phyloP scores from a whole-genome alignment of 2,329 filamentous ascomycete genomes.

The Stemphylium lycopersici region DNA sequence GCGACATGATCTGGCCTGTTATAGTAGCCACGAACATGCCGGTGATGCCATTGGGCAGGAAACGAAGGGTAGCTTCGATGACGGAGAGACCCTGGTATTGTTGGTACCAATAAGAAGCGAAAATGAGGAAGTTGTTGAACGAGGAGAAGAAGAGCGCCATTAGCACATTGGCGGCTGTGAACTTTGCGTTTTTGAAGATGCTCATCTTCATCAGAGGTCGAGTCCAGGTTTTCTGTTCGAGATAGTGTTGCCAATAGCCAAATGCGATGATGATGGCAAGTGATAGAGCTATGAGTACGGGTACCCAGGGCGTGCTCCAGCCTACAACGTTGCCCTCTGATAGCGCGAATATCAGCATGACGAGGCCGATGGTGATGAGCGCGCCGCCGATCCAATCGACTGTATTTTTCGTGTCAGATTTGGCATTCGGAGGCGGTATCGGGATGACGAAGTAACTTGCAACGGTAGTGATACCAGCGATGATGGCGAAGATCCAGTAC shows the following conservation, averaged over 20 bases:
- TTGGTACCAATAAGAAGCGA: too few species aligned
- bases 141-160: too few species aligned
- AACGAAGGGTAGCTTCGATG: slow-evolving; percentile 50
- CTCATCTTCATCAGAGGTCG: slow-evolving; percentile 71
- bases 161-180: slow-evolving; percentile 37
- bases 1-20: slow-evolving; percentile 51
- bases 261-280: slow-evolving; percentile 63
- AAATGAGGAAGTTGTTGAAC: too few species aligned
- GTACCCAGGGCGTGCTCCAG: slow-evolving; percentile 69
- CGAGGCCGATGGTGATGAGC: slow-evolving; percentile 66
- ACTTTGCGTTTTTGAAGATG: slow-evolving; percentile 65
- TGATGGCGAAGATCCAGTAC: slow-evolving; percentile 64
- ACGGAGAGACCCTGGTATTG: too few species aligned
- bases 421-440: slow-evolving; percentile 47
- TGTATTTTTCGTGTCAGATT: slow-evolving; percentile 49
- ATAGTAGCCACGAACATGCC: slow-evolving; percentile 64
- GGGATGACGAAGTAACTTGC: slow-evolving; percentile 68
- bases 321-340: slow-evolving; percentile 73
- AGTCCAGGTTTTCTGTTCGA: slow-evolving; percentile 59
- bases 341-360: slow-evolving; percentile 69
- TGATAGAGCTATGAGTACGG: slow-evolving; percentile 64
- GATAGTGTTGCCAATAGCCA: slow-evolving; percentile 65
- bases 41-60: slow-evolving; percentile 68
- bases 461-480: slow-evolving; percentile 63
- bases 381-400: slow-evolving; percentile 72